Percentiles rank a stretch among this genome's conserved stretches.
Evolutionary conservation across 2,329 filamentous ascomycete genomes (phyloP).

Genomic region (Aspergillus oerlinghausenensis): DNA sequence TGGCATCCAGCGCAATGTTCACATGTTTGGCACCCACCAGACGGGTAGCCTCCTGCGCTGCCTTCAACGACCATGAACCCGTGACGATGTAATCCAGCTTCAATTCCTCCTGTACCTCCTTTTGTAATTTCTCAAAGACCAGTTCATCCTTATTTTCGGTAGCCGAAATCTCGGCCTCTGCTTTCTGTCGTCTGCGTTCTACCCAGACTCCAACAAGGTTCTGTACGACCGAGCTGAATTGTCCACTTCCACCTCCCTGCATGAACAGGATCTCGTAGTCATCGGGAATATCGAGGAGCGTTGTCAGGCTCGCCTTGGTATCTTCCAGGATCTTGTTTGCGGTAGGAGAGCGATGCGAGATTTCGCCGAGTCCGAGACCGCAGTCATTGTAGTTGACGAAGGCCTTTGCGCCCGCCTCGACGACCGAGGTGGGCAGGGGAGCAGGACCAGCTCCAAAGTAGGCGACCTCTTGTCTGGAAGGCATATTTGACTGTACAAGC

Average conservation of each 20-base stretch:
- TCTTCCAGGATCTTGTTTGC: constrained; percentile 75
- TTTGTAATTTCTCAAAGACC: constrained; percentile 57
- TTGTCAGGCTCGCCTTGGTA: constrained; percentile 68
- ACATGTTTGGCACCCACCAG: constrained; percentile 71
- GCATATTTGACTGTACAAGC: not conserved
- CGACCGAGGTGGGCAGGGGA: constrained; percentile 73
- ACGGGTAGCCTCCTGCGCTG: constrained; percentile 73
- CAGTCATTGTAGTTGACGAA: constrained; percentile 77
- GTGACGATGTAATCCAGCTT: constrained; percentile 88
- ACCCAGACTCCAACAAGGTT: constrained; percentile 84
- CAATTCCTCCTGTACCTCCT: constrained; percentile 64
- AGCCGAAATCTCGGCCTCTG: constrained; percentile 43
- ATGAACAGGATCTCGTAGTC: constrained; percentile 76
- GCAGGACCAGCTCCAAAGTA: constrained; percentile 92
- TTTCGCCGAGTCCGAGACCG: constrained; percentile 82
- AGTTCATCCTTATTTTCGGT: constrained; percentile 52
- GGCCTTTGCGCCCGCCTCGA: constrained; percentile 70
- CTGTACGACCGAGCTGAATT: constrained; percentile 79
- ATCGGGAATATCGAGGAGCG: constrained; percentile 74
- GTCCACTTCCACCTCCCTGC: constrained; percentile 71
- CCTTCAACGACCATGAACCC: constrained; percentile 86
- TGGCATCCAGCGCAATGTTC: constrained; percentile 68
- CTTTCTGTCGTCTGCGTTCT: constrained; percentile 55
- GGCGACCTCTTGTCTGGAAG: constrained; percentile 61
- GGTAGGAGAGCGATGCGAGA: constrained; percentile 78